Percentiles rank a stretch among this genome's conserved stretches.
Evolutionary conservation across 1,284 basidiomycete species (phyloP).

Genomic region (Testicularia cyperi): DNA sequence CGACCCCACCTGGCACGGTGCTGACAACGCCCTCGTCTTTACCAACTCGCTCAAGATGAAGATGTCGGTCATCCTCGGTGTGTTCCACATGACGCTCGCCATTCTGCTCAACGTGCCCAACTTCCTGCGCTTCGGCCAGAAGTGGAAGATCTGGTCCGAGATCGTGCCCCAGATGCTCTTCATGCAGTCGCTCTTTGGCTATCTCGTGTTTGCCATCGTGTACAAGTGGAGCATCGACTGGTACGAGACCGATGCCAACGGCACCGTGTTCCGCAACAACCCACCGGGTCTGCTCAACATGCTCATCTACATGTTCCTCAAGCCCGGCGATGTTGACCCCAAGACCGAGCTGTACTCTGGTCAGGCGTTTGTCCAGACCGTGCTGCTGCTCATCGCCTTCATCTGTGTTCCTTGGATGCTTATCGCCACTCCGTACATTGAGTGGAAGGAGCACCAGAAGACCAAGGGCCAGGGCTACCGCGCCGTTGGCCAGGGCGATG

Average conservation of each 20-base stretch:
- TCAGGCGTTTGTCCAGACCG: slow-evolving; percentile 80
- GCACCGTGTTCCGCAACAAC: slow-evolving; percentile 62
- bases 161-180: slow-evolving; percentile 97
- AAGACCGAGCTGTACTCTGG: slow-evolving; percentile 78
- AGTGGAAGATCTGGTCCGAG: slow-evolving; percentile 83
- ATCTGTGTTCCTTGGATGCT: slow-evolving; percentile 96
- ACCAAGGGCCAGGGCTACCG: slow-evolving; percentile 81
- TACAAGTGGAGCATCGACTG: slow-evolving; percentile 98
- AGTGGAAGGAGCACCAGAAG: slow-evolving; percentile 86
- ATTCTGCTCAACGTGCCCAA: slow-evolving; percentile 94
- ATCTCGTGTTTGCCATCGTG: slow-evolving; percentile 88
- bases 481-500: slow-evolving; percentile 61
- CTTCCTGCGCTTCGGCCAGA: slow-evolving; percentile 86
- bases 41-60: slow-evolving; percentile 99
- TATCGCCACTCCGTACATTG: slow-evolving; percentile 86
- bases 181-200: slow-evolving; percentile 95
- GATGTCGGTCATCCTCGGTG: slow-evolving; percentile 95
- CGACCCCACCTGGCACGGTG: slow-evolving; percentile 92
- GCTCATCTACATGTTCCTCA: slow-evolving; percentile 60
- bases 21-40: slow-evolving; percentile 89
- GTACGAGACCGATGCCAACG: slow-evolving; percentile 67
- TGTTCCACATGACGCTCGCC: slow-evolving; percentile 98
- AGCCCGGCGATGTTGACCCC: slow-evolving; percentile 66
- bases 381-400: slow-evolving; percentile 76
- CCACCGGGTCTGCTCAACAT: slow-evolving; percentile 78